These are phyloP conservation scores for Chaetomium fimeti DNA, from an alignment of 495 filamentous ascomycete species.

Conservation along the genomic window DNA sequence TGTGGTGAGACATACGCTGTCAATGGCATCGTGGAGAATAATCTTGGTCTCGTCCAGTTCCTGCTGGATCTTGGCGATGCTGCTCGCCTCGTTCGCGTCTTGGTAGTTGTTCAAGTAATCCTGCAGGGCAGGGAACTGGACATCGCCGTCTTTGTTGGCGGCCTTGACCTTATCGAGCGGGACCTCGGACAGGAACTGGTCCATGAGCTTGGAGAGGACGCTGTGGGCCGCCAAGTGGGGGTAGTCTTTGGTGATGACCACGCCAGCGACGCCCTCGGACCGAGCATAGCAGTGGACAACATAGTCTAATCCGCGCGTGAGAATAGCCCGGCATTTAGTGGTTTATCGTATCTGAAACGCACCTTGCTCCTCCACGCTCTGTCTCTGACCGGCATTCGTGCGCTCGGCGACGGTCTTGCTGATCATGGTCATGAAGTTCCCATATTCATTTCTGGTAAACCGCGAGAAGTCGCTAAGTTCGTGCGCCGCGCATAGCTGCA, in stretches of 20 bases:
- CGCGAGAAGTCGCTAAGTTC: slow-evolving; percentile 78
- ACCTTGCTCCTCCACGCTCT: slow-evolving; percentile 89
- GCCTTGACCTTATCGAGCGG: slow-evolving; percentile 65
- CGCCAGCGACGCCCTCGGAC: slow-evolving; percentile 79
- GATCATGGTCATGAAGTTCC: slow-evolving; percentile 69
- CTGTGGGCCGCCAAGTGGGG: slow-evolving; percentile 89
- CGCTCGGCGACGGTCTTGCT: slow-evolving; percentile 73
- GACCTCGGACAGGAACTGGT: slow-evolving; percentile 84
- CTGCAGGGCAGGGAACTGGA: slow-evolving; percentile 68
- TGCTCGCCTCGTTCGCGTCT: slow-evolving; percentile 82
- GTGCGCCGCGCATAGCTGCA: slow-evolving; percentile 76
- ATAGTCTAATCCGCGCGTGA: slow-evolving; percentile 51
- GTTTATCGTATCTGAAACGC: slow-evolving; percentile 17
- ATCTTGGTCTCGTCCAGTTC: slow-evolving; percentile 99
- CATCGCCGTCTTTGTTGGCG: slow-evolving; percentile 45
- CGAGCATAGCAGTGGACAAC: slow-evolving; percentile 90
- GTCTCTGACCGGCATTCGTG: slow-evolving; percentile 80
- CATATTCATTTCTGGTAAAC: slow-evolving; percentile 69
- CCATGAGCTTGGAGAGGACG: slow-evolving; percentile 84
- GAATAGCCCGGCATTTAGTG: neutral
- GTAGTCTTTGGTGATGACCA: slow-evolving; percentile 90
- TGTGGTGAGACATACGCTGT: slow-evolving; percentile 50
- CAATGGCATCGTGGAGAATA: slow-evolving; percentile 93
- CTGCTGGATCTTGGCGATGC: slow-evolving; percentile 91
- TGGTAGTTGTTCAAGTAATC: slow-evolving; percentile 88